Base-by-base conservation (phyloP, 148 eudicot genomes). In the Limonium bicolor region DNA sequence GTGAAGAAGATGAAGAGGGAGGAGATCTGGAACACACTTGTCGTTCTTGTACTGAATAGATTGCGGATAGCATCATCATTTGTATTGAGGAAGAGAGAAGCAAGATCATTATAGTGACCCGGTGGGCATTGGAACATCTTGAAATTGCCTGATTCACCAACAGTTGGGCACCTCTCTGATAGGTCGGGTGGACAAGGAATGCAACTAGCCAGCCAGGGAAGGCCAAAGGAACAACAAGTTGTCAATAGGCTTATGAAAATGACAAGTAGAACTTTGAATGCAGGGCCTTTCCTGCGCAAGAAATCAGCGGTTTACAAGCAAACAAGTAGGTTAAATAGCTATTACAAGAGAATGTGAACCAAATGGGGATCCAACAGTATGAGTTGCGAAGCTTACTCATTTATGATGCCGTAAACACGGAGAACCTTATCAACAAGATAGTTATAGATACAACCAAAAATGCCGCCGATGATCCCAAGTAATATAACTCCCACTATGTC, bases 11-110 rank as follows among this genome's bases (percentile, higher is more conserved):
- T 50, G 4, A 59, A 33, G 21, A 59, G 63, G 33, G 63, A 40
- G 14, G 56, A 36, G 21, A 59, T 50, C 6, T 21, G 46, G 20
- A 59, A 59, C 23, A 44, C 55, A 6, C 39, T 51, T 18, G 20
- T 42, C 7, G 59, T 54, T 16, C 42, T 34, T 16, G 50, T 50
- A 32, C 63, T 51, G 48, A 59, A 41, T 38, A 59, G 41, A 44
- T 59, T 59, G 27, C 63, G 51, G 14, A 59, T 59, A 20, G 63
- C 63, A 27, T 59, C 63, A 7, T 59, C 63, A 22, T 59, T 59
- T 27, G 63, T 51, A 50, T 59, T 59, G 6, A 59, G 50, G 27
- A 53, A 42, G 21, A 59, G 51, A 15, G 63, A 50, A 22, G 63
- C 63, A 1, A 59, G 51, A 27, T 59, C 63, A 4, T 59, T 59